A percentile compares a stretch with the other conserved stretches of the same genome.
phyloP scores from a whole-genome alignment of 1,139 yeast species.

The Sugiyamaella japonica region DNA sequence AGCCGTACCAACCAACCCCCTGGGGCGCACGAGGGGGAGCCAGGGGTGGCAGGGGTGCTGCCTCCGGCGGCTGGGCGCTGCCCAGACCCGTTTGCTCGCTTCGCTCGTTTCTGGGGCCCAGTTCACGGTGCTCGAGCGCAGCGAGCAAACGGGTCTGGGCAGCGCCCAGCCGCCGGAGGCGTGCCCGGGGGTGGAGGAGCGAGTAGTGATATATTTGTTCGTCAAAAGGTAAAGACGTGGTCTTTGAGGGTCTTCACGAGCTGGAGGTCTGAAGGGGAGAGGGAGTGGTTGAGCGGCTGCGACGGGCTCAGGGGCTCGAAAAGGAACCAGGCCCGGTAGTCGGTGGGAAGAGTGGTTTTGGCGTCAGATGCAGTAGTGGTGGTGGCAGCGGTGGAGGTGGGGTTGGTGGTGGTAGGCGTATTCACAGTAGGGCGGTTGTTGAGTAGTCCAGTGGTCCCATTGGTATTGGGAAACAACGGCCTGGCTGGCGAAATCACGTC shows the following conservation, averaged over 20 bases:
- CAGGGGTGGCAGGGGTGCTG: no score
- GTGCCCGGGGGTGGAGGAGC: background rate
- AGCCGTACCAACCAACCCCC: no score
- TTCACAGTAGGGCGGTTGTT: background rate
- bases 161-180: background rate
- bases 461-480: slow-evolving; percentile 19
- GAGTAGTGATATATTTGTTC: background rate
- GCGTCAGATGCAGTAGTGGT: background rate
- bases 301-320: background rate
- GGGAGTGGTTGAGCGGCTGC: background rate
- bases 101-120: no score
- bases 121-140: no score
- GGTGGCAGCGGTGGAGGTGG: background rate
- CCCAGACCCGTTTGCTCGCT: no score
- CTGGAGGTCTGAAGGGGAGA: background rate
- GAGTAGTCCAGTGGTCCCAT: background rate
- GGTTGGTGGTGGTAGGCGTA: background rate
- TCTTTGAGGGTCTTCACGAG: slow-evolving; percentile 6
- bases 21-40: no score
- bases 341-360: background rate
- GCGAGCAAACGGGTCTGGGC: no score
- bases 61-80: no score
- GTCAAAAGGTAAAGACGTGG: slow-evolving; percentile 4
- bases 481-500: slow-evolving; percentile 23
- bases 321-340: background rate